Conservation (phyloP, 805 yeast genomes). For the Teunomyces gatunensis region DNA sequence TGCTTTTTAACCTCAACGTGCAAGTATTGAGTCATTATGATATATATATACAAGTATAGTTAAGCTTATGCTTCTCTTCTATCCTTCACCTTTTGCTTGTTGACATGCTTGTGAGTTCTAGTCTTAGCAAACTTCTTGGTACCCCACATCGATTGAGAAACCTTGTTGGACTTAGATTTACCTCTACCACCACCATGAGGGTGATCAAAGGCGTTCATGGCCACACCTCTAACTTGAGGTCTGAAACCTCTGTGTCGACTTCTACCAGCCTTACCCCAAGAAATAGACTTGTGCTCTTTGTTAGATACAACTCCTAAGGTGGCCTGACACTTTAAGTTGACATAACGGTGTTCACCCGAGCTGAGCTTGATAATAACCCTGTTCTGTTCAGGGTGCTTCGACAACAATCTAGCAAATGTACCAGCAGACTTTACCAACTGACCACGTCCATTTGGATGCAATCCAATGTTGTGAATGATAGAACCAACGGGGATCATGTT, state of each 20-base stretch:
- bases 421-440: constrained; percentile 94
- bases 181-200: constrained; percentile 99
- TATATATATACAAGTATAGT: constrained; percentile 2
- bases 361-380: constrained; percentile 79
- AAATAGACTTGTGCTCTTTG: constrained; percentile 83
- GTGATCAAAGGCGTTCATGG: constrained; percentile 96
- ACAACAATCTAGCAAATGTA: constrained; percentile 81
- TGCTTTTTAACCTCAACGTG: not conserved
- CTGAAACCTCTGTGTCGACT: constrained; percentile 88
- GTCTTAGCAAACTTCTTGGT: constrained; percentile 92
- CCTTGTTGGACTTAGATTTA: constrained; percentile 93
- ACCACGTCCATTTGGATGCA: constrained; percentile 68
- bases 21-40: not conserved
- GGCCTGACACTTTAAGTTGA: constrained; percentile 83
- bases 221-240: constrained; percentile 96
- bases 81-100: constrained; percentile 83
- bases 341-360: constrained; percentile 92
- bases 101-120: constrained; percentile 82
- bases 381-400: constrained; percentile 67
- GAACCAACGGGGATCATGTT: constrained; percentile 94
- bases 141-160: constrained; percentile 97
- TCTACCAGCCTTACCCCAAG: constrained; percentile 97
- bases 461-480: constrained; percentile 82
- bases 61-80: constrained; percentile 54
- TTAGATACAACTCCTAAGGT: constrained; percentile 92